phyloP scores from a whole-genome alignment of 139 green algal genomes.

The Volvox africanus region DNA sequence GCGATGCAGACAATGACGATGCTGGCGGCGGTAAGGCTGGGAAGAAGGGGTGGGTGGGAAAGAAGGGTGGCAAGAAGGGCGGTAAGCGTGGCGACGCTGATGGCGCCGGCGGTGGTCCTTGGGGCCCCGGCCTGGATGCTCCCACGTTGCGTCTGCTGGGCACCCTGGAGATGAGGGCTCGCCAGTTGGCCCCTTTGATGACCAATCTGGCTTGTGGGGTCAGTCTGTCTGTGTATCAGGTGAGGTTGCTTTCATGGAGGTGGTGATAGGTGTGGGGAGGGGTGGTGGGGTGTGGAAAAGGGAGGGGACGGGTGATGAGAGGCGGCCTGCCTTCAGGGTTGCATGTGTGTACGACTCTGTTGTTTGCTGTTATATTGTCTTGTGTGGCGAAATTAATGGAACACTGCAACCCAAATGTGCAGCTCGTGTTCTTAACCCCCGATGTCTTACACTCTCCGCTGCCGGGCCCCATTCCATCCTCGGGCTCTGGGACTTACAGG shows the following conservation, averaged over 20 bases:
- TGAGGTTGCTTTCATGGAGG: not conserved
- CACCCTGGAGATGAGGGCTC: not conserved
- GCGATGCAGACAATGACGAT: not conserved
- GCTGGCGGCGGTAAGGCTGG: not conserved
- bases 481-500: not conserved
- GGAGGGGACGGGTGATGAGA: too few relatives aligned
- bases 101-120: not conserved
- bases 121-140: not conserved
- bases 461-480: not conserved
- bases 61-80: constrained; percentile 56
- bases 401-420: too few relatives aligned
- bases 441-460: too few relatives aligned
- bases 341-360: not conserved
- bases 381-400: too few relatives aligned
- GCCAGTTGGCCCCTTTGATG: constrained; percentile 8
- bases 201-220: not conserved
- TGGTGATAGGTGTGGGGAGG: not conserved
- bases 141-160: not conserved
- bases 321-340: too few relatives aligned
- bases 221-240: constrained; percentile 3
- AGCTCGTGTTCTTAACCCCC: too few relatives aligned
- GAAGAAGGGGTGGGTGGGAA: constrained; percentile 13
- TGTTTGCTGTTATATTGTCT: not conserved
- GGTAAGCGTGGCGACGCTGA: constrained; percentile 15
- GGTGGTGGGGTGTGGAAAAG: not conserved